Evolutionary conservation across 2,329 filamentous ascomycete genomes (phyloP).

Genomic region (Fusarium irregulare): DNA sequence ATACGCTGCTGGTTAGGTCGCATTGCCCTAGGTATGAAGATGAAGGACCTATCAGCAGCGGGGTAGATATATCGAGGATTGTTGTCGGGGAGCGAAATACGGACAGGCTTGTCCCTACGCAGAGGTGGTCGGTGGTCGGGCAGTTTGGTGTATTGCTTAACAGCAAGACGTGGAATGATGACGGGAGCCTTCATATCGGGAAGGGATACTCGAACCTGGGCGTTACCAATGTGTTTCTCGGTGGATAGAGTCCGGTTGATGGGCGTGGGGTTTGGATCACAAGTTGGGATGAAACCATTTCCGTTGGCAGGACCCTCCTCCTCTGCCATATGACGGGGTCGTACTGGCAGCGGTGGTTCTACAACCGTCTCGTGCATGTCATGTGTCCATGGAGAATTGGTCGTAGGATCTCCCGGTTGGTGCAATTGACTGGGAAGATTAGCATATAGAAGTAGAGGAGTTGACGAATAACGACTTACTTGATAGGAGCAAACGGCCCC

Average conservation of each 20-base stretch:
- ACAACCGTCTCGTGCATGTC: slow-evolving; percentile 87
- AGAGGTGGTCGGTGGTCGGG: slow-evolving; percentile 95
- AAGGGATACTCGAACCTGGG: slow-evolving; percentile 84
- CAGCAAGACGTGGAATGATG: slow-evolving; percentile 78
- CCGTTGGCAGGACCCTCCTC: slow-evolving; percentile 66
- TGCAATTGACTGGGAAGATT: slow-evolving; percentile 54
- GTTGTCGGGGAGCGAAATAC: slow-evolving; percentile 86
- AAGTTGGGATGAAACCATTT: slow-evolving; percentile 65
- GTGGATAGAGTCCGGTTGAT: slow-evolving; percentile 85
- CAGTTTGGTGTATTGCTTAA: slow-evolving; percentile 92
- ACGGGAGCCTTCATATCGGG: slow-evolving; percentile 79
- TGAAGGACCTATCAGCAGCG: slow-evolving; percentile 89
- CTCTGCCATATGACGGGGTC: slow-evolving; percentile 57
- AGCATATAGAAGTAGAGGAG: slow-evolving; percentile 34
- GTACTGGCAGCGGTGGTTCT: slow-evolving; percentile 56
- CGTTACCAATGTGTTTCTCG: slow-evolving; percentile 84
- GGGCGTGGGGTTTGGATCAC: slow-evolving; percentile 68
- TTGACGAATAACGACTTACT: slow-evolving; percentile 62
- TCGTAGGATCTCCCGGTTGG: slow-evolving; percentile 68
- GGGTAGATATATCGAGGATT: slow-evolving; percentile 91
- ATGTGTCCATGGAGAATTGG: slow-evolving; percentile 86
- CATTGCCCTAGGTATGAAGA: slow-evolving; percentile 95
- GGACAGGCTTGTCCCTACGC: slow-evolving; percentile 94
- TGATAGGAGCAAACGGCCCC: slow-evolving; percentile 69
- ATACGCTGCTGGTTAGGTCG: slow-evolving; percentile 90